Evolutionary conservation across 176 grass and related monocot genomes (phyloP).

Genomic region (Miscanthus lutarioriparius): DNA sequence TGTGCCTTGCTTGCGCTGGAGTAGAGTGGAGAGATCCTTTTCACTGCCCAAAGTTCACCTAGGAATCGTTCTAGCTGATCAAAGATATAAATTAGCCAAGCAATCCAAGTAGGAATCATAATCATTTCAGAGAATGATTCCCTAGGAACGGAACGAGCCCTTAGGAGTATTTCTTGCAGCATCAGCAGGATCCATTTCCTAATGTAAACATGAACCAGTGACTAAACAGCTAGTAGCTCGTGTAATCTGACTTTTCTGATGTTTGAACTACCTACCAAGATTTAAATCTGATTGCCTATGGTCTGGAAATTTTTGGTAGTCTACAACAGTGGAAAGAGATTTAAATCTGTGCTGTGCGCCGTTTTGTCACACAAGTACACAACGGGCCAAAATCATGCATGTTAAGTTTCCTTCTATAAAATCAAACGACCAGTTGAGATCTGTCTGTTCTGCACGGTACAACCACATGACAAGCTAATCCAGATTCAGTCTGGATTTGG

Average conservation of each 20-base stretch:
- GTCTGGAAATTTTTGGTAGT: not conserved
- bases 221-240: too few relatives aligned
- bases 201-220: not conserved
- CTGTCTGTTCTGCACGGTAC: not conserved
- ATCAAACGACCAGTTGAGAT: not conserved
- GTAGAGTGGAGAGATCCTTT: not conserved
- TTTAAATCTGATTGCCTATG: not conserved
- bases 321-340: not conserved
- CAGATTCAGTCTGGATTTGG: not conserved
- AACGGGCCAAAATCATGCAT: not conserved
- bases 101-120: too few relatives aligned
- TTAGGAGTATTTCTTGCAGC: not conserved
- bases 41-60: too few relatives aligned
- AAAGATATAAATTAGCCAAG: too few relatives aligned
- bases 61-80: too few relatives aligned
- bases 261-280: too few relatives aligned
- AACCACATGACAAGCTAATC: not conserved
- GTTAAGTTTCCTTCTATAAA: not conserved
- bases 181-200: not conserved
- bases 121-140: too few relatives aligned
- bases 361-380: too few relatives aligned
- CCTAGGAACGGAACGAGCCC: too few relatives aligned
- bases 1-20: not conserved
- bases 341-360: too few relatives aligned
- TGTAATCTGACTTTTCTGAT: too few relatives aligned